Percentiles rank a stretch among this genome's conserved stretches.
phyloP scores from a whole-genome alignment of 2,329 filamentous ascomycete genomes.

The Fusarium sp. region DNA sequence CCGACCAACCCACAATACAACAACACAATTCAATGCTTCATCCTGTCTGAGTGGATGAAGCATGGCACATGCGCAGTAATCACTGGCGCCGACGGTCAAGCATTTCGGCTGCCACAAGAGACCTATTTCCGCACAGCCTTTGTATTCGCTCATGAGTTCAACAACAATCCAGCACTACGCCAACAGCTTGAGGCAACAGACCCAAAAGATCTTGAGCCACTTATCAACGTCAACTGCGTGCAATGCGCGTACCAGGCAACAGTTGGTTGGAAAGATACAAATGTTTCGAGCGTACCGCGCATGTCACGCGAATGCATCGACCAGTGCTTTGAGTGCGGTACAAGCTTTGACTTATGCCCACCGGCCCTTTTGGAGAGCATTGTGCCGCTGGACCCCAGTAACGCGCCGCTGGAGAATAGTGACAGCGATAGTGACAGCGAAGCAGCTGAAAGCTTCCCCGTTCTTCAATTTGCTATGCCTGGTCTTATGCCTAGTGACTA shows the following conservation, averaged over 20 bases:
- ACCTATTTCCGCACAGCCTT: constrained; percentile 4
- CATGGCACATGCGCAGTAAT: constrained; percentile 10
- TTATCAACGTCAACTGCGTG: neutral
- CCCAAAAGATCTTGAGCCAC: neutral
- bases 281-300: constrained; percentile 3
- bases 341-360: neutral
- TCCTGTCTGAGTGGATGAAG: constrained; percentile 8
- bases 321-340: constrained; percentile 2
- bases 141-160: constrained; percentile 1
- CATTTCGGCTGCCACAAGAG: neutral
- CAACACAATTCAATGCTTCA: constrained; percentile 15
- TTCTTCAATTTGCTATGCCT: neutral
- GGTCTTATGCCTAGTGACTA: neutral
- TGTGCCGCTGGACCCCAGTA: neutral
- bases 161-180: neutral
- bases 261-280: neutral
- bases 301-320: neutral
- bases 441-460: neutral
- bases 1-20: neutral
- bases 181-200: neutral
- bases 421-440: neutral
- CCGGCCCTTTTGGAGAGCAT: neutral
- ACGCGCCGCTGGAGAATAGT: neutral
- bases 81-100: neutral
- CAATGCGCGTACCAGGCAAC: neutral